A percentile compares a stretch with the other conserved stretches of the same genome.
These are phyloP conservation scores for Fusarium sp. DNA, from an alignment of 2,329 filamentous ascomycete genomes.

Conservation along the genomic window DNA sequence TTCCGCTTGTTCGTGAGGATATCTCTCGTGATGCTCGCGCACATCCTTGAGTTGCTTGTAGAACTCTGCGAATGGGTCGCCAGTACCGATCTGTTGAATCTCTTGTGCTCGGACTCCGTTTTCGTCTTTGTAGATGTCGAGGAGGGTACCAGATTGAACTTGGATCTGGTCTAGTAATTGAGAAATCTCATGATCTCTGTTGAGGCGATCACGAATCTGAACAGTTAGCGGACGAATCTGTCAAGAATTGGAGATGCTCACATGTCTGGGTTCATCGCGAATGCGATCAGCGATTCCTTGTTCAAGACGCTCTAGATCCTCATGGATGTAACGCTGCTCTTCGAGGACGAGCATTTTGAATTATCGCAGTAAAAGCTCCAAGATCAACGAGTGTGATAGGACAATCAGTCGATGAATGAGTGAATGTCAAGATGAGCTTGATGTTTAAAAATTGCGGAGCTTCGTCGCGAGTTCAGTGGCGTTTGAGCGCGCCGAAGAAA, in stretches of 20 bases:
- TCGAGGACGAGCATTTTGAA: conserved; percentile 83
- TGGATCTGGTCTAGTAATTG: conserved; percentile 90
- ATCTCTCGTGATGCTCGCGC: conserved; percentile 87
- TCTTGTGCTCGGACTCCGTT: conserved; percentile 79
- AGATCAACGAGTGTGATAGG: background rate
- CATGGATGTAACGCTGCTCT: conserved; percentile 92
- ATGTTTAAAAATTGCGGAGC: conserved; percentile 45
- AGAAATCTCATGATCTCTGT: conserved; percentile 90
- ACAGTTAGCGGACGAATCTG: conserved; percentile 31
- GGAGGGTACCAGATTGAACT: conserved; percentile 81
- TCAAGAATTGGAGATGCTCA: conserved; percentile 56
- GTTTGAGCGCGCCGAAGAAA: conserved; percentile 28
- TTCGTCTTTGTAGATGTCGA: conserved; percentile 86
- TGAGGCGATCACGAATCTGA: conserved; percentile 87
- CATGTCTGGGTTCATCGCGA: conserved; percentile 87
- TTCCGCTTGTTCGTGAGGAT: conserved; percentile 94
- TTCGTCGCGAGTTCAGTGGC: conserved; percentile 45
- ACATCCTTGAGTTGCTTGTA: conserved; percentile 85
- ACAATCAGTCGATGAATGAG: background rate
- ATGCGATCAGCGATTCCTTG: conserved; percentile 92
- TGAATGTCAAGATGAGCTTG: conserved; percentile 29
- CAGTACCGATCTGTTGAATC: conserved; percentile 83
- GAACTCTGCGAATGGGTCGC: conserved; percentile 91
- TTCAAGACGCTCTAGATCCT: conserved; percentile 96
- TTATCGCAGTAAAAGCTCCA: fast-evolving